Percentiles rank a stretch among this genome's conserved stretches.
Evolutionary conservation across 2,329 filamentous ascomycete species (phyloP).

Genomic region (Cadophora gregata): DNA sequence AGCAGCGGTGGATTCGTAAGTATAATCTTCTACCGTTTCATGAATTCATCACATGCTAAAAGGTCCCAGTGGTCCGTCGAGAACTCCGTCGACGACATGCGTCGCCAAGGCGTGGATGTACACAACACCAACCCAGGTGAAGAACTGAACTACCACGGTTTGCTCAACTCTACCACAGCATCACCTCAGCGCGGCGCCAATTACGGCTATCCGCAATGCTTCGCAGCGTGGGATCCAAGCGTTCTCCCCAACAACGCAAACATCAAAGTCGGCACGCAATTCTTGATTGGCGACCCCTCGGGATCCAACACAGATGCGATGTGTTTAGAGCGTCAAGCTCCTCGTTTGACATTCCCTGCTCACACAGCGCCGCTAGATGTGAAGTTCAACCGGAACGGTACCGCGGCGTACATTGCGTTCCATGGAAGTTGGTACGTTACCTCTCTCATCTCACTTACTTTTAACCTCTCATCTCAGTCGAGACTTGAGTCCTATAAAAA

Average conservation of each 20-base stretch:
- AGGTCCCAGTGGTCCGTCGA: conserved; percentile 26
- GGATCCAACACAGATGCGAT: conserved; percentile 20
- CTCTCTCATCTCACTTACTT: not conserved
- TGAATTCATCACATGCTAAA: not conserved
- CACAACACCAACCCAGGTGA: conserved; percentile 31
- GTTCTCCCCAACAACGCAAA: conserved; percentile 11
- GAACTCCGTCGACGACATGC: conserved; percentile 26
- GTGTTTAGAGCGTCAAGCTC: conserved; percentile 19
- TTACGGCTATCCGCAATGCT: conserved; percentile 30
- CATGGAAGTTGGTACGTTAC: conserved; percentile 33
- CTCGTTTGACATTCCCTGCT: conserved; percentile 24
- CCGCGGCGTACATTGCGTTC: conserved; percentile 24
- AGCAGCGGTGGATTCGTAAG: conserved; percentile 24
- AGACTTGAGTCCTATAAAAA: not conserved
- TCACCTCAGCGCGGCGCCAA: conserved; percentile 21
- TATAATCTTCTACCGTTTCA: not conserved
- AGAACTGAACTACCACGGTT: conserved; percentile 31
- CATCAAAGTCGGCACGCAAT: conserved; percentile 21
- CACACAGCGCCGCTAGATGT: conserved; percentile 32
- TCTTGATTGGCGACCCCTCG: conserved; percentile 11
- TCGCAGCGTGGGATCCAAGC: conserved; percentile 24
- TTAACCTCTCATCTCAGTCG: not conserved
- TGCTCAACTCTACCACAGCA: conserved; percentile 15
- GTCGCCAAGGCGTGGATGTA: conserved; percentile 19
- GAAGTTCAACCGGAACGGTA: conserved; percentile 28